Evolutionary conservation across 2,329 filamentous ascomycete species (phyloP).

Genomic region (Cordyceps militaris): DNA sequence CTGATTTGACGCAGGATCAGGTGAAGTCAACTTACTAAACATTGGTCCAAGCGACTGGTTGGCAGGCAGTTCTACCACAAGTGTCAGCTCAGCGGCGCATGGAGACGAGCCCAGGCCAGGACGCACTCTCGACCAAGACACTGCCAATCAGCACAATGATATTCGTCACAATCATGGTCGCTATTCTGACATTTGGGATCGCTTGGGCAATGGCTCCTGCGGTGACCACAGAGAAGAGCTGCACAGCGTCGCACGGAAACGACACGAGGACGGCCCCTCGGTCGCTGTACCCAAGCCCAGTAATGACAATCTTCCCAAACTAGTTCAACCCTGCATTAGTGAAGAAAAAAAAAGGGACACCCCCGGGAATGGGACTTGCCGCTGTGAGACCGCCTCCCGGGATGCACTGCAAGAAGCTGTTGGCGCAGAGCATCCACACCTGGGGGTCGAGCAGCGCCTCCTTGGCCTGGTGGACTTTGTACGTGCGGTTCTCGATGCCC

Average conservation of each 20-base stretch:
- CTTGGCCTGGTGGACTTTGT: background rate
- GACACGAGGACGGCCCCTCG: background rate
- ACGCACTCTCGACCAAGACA: background rate
- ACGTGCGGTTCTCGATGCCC: background rate
- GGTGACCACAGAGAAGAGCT: background rate
- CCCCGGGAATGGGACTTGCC: no score
- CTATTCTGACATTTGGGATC: background rate
- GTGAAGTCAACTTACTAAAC: background rate
- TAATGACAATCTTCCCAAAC: background rate
- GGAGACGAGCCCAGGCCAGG: background rate
- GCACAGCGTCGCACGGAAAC: background rate
- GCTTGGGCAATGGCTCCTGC: background rate
- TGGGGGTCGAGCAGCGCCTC: background rate
- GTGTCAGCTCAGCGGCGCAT: background rate
- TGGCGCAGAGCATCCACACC: background rate
- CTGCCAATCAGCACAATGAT: background rate
- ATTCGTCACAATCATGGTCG: background rate
- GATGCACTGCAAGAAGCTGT: background rate
- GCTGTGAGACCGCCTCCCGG: background rate
- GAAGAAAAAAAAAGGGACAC: background rate
- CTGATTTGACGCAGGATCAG: background rate
- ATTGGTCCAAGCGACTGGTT: background rate
- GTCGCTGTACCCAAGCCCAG: background rate
- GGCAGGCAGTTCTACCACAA: background rate
- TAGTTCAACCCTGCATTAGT: background rate